Conservation (phyloP, 2,329 filamentous ascomycete species). For the Podosphaera aphanis region DNA sequence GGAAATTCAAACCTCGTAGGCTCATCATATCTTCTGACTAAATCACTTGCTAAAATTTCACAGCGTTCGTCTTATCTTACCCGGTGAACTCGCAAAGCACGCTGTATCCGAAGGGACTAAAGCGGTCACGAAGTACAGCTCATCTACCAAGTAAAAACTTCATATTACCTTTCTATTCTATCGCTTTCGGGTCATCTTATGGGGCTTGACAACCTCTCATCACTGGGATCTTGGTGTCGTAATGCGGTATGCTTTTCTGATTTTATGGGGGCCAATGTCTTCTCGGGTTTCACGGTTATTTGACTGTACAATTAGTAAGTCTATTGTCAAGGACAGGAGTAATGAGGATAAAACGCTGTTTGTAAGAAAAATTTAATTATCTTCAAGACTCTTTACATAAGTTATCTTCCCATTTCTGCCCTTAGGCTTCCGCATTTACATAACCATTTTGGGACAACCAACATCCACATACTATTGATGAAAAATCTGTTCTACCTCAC, state of each 20-base stretch:
- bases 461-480: no score
- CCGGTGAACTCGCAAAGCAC: conserved; percentile 97
- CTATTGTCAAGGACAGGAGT: conserved; percentile 8
- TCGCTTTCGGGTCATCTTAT: no score
- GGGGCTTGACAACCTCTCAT: no score
- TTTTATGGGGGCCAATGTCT: conserved; percentile 42
- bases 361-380: no score
- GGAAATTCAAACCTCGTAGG: conserved; percentile 91
- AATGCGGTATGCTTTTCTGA: conserved; percentile 36
- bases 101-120: conserved; percentile 98
- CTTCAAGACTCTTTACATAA: no score
- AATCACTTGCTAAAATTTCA: neutral
- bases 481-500: no score
- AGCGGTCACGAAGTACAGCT: conserved; percentile 99
- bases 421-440: no score
- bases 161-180: no score
- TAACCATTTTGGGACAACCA: no score
- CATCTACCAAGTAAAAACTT: conserved; percentile 61
- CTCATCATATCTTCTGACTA: conserved; percentile 6
- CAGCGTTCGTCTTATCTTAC: conserved; percentile 82
- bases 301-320: conserved; percentile 43
- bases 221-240: conserved; percentile 19
- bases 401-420: no score
- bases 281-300: conserved; percentile 44
- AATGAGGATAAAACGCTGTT: no score